Evolutionary conservation across 2,329 filamentous ascomycete species (phyloP), one percentile per base, ranked within the genome.

Genomic region (Talaromyces rugulosus): DNA sequence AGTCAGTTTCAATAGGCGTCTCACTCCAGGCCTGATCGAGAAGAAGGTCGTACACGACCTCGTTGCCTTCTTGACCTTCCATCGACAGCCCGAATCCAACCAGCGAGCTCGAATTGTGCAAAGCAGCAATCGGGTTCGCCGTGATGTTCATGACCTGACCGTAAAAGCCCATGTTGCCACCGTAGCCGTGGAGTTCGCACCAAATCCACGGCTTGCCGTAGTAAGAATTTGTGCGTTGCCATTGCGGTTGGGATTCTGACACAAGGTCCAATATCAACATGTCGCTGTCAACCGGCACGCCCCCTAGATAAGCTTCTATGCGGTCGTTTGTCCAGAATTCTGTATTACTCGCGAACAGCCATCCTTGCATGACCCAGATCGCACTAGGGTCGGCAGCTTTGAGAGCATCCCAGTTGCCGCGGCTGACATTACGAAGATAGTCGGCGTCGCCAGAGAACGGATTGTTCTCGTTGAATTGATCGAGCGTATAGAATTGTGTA

Each of bases 131-230:
- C 0, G 80, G 74, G 62, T 80, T 79, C 44, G 76, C 69, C 0
- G 81, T 84, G 6, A 83, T 65, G 44, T 82, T 83, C 60, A 75
- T 69, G 16, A 83, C 73, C 63, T 83, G 81, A 1, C 81, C 82
- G 62, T 83, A 83, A 1, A 83, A 64, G 0, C 80, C 81, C 72
- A 78, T 75, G 65, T 79, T 82, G 16, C 78, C 80, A 5, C 82
- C 82, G 62, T 80, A 84, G 62, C 77, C 75, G 64, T 83, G 82
- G 6, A 84, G 69, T 65, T 83, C 72, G 65, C 81, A 83, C 82
- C 82, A 84, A 40, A 84, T 78, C 81, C 82, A 84, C 0, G 80
- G 78, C 65, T 83, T 83, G 18, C 81, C 81, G 62, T 77, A 80
- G 67, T 82, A 85, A 0, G 77, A 79, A 16, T 80, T 74, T 0